These are phyloP conservation scores for Aspergillus taichungensis DNA, from an alignment of 495 filamentous ascomycete genomes.

Conservation along the genomic window DNA sequence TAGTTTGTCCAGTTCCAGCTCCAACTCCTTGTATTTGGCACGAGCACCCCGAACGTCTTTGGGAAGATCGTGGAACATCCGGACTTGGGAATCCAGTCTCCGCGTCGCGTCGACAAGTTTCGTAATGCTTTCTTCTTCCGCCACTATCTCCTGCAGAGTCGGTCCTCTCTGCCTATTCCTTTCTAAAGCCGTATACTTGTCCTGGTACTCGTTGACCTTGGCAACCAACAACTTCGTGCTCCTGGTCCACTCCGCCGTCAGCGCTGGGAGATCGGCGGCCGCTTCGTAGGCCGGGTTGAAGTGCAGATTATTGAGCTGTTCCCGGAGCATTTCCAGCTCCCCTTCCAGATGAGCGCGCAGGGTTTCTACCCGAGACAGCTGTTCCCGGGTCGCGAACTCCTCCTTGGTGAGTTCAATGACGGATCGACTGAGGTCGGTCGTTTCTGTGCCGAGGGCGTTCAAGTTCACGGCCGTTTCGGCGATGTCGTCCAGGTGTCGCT, in stretches of 20 bases:
- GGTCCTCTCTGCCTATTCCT: constrained; percentile 27
- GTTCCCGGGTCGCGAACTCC: constrained; percentile 30
- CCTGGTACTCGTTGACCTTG: constrained; percentile 50
- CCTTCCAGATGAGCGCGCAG: constrained; percentile 36
- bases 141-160: constrained; percentile 42
- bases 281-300: constrained; percentile 41
- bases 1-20: constrained; percentile 49
- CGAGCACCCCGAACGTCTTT: constrained; percentile 58
- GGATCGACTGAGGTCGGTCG: constrained; percentile 28
- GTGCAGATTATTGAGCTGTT: constrained; percentile 31
- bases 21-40: constrained; percentile 53
- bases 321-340: constrained; percentile 29
- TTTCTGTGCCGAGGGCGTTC: constrained; percentile 24
- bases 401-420: constrained; percentile 36
- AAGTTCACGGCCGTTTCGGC: constrained; percentile 26
- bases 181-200: constrained; percentile 36
- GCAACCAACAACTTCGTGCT: constrained; percentile 48
- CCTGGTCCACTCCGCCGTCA: constrained; percentile 55
- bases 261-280: constrained; percentile 41
- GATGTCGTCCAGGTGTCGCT: constrained; percentile 29
- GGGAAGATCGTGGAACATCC: constrained; percentile 59
- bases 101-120: constrained; percentile 29
- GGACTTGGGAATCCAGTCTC: constrained; percentile 44
- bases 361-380: constrained; percentile 49
- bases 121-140: constrained; percentile 34